Evolutionary conservation across 2,329 filamentous ascomycete species (phyloP), one percentile per base, ranked within the genome.

Genomic region (Knoxdaviesia capensis): DNA sequence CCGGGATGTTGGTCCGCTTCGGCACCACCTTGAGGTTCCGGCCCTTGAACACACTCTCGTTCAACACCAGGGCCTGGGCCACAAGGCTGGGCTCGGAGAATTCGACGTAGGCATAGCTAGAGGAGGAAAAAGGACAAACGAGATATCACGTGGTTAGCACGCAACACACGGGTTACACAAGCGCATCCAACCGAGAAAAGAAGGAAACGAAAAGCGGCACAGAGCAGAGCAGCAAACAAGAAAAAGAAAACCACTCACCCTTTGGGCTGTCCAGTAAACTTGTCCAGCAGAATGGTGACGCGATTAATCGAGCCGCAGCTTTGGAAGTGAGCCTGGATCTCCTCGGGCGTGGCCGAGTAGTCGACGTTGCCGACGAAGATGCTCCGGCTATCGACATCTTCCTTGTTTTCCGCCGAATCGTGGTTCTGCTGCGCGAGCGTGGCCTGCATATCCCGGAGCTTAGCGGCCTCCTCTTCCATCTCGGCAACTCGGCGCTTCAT

Each of bases 341-440:
- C 90, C 63, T 98, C 90, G 3, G 90, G 90, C 31, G 86, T 92
- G 28, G 88, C 87, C 47, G 84, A 87, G 61, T 98, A 98, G 62
- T 98, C 90, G 50, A 98, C 90, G 53, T 98, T 98, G 51, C 90
- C 90, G 38, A 98, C 90, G 58, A 98, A 98, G 60, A 98, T 86
- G 63, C 86, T 94, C 54, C 90, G 79, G 50, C 79, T 79, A 62
- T 98, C 90, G 45, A 98, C 77, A 51, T 94, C 92, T 59, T 94
- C 87, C 62, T 92, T 93, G 64, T 87, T 86, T 57, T 96, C 90
- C 49, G 80, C 75, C 47, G 90, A 69, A 51, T 83, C 83, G 49
- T 85, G 77, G 48, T 76, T 78, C 53, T 90, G 81, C 56, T 87
- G 77, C 58, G 96, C 88, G 47, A 96, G 71, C 42, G 71, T 77